Percentiles rank a stretch among this genome's conserved stretches.
These are phyloP conservation scores for Ogataea pini DNA, from an alignment of 805 yeast genomes.

Conservation along the genomic window DNA sequence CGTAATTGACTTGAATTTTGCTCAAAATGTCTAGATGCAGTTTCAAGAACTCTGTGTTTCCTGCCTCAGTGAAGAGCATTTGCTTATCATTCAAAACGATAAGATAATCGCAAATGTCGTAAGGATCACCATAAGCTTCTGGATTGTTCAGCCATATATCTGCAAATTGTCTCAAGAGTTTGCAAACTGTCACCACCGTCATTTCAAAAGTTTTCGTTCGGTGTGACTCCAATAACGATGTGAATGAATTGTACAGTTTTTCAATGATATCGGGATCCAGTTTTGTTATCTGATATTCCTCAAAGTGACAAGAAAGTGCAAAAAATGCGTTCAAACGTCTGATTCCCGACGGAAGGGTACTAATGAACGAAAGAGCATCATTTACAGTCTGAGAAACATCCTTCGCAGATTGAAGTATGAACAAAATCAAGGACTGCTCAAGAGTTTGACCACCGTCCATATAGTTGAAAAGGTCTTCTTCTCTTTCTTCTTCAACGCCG, in stretches of 20 bases:
- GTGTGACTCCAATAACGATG: slow-evolving; percentile 21
- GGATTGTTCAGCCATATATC: slow-evolving; percentile 30
- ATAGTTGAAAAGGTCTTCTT: neutral
- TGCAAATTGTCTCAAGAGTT: slow-evolving; percentile 31
- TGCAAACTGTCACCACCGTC: slow-evolving; percentile 37
- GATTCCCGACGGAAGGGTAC: slow-evolving; percentile 13
- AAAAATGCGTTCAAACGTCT: slow-evolving; percentile 17
- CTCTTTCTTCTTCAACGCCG: neutral
- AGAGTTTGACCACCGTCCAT: too few relatives aligned
- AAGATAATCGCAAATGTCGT: slow-evolving; percentile 51
- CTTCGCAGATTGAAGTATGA: too few relatives aligned
- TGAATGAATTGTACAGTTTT: slow-evolving; percentile 13
- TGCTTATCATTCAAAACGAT: slow-evolving; percentile 40
- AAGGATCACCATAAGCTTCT: slow-evolving; percentile 8
- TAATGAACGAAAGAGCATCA: slow-evolving; percentile 11
- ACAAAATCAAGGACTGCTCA: too few relatives aligned
- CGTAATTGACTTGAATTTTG: slow-evolving; percentile 10
- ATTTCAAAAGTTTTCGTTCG: slow-evolving; percentile 42
- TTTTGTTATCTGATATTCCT: neutral
- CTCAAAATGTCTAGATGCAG: slow-evolving; percentile 36
- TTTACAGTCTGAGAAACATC: slow-evolving; percentile 6
- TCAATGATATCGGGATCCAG: slow-evolving; percentile 12
- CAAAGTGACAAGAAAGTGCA: slow-evolving; percentile 16
- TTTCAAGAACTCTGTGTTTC: slow-evolving; percentile 35
- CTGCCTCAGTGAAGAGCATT: slow-evolving; percentile 41